These are phyloP conservation scores for Fomitopsis serialis DNA, from an alignment of 768 basidiomycete genomes.

Conservation along the genomic window DNA sequence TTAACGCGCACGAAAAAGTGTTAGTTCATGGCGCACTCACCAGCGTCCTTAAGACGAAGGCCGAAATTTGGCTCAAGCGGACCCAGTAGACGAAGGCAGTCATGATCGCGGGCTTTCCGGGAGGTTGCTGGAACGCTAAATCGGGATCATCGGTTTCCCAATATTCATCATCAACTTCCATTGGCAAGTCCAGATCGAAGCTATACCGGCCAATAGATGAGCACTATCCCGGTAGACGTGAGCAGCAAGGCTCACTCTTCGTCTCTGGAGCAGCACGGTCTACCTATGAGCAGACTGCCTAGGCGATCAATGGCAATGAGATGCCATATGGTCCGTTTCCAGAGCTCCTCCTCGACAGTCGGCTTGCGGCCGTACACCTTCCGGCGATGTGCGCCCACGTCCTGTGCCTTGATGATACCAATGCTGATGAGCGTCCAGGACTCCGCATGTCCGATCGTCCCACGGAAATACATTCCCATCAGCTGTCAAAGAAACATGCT, in stretches of 20 bases:
- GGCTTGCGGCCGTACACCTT: conserved; percentile 26
- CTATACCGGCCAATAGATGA: conserved; percentile 15
- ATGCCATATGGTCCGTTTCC: conserved; percentile 49
- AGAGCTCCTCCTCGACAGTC: conserved; percentile 41
- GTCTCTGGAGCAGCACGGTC: conserved; percentile 51
- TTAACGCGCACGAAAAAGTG: background rate
- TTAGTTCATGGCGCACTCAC: conserved; percentile 22
- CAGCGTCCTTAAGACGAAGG: conserved; percentile 38
- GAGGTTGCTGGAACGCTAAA: conserved; percentile 42
- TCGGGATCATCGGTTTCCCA: conserved; percentile 39
- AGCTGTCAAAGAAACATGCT: conserved; percentile 30
- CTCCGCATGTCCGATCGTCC: conserved; percentile 35
- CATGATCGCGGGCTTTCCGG: conserved; percentile 33
- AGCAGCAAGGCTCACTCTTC: conserved; percentile 48
- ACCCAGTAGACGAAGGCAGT: conserved; percentile 37
- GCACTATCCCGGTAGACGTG: background rate
- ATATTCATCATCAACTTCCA: conserved; percentile 53
- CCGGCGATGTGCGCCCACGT: conserved; percentile 44
- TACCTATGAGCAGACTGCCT: conserved; percentile 46
- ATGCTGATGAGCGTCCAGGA: conserved; percentile 41
- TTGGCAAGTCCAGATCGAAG: conserved; percentile 54
- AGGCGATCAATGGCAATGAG: conserved; percentile 57
- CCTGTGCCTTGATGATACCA: conserved; percentile 49
- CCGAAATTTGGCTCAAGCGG: conserved; percentile 41
- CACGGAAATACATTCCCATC: conserved; percentile 41